These are phyloP conservation scores for Discostella stelligera DNA, from an alignment of 352 stramenopile species.

Conservation along the genomic window DNA sequence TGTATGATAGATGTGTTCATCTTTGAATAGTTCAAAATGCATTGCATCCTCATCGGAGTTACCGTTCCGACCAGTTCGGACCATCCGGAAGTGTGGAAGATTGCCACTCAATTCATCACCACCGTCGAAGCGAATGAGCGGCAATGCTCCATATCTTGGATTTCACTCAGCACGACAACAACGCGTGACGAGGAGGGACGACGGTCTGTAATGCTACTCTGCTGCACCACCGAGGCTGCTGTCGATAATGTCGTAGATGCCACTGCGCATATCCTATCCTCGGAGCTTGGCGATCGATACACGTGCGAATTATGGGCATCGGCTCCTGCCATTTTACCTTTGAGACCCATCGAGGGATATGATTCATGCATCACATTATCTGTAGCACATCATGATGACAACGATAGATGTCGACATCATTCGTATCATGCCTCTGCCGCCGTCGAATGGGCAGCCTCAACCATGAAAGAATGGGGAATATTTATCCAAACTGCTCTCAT, in stretches of 20 bases:
- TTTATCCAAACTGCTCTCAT: slow-evolving; percentile 33
- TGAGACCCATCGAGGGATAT: slow-evolving; percentile 32
- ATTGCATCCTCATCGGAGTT: slow-evolving; percentile 32
- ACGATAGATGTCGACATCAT: neutral
- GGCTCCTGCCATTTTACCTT: slow-evolving; percentile 39
- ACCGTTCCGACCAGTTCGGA: neutral
- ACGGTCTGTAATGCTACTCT: slow-evolving; percentile 9
- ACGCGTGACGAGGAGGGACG: slow-evolving; percentile 7
- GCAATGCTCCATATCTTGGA: slow-evolving; percentile 6
- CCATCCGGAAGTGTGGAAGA: neutral
- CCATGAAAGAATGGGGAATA: slow-evolving; percentile 43
- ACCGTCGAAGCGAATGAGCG: slow-evolving; percentile 4
- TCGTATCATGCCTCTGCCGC: neutral
- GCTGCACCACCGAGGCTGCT: slow-evolving; percentile 7
- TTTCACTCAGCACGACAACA: slow-evolving; percentile 5
- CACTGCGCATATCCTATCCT: neutral
- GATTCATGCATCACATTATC: slow-evolving; percentile 10
- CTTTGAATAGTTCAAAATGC: slow-evolving; percentile 8
- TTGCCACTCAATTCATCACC: slow-evolving; percentile 2
- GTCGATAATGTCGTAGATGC: slow-evolving; percentile 19
- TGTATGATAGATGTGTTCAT: too few relatives aligned
- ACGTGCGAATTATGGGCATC: slow-evolving; percentile 53
- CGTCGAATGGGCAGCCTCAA: slow-evolving; percentile 6
- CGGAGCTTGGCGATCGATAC: slow-evolving; percentile 3
- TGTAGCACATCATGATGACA: neutral